These are phyloP conservation scores for Boletus tylopilopsis DNA, from an alignment of 768 basidiomycete species.

Conservation along the genomic window DNA sequence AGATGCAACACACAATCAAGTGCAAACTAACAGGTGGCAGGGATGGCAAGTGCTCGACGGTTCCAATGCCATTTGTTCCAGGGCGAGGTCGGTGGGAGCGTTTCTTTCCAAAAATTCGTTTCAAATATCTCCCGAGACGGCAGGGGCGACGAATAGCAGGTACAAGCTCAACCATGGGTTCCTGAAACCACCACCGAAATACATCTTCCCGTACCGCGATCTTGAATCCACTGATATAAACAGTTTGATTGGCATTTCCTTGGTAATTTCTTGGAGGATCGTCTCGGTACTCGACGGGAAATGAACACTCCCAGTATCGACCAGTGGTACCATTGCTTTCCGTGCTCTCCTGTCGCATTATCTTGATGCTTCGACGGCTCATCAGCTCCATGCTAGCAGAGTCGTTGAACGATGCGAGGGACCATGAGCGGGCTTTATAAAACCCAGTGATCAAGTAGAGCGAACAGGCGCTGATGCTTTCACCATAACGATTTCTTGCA, in stretches of 20 bases:
- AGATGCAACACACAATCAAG: not conserved
- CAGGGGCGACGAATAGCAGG: too few relatives aligned
- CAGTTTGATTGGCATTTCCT: not conserved
- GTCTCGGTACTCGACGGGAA: too few relatives aligned
- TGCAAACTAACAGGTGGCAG: too few relatives aligned
- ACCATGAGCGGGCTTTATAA: not conserved
- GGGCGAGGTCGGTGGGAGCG: too few relatives aligned
- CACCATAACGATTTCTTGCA: not conserved
- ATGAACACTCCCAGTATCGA: too few relatives aligned
- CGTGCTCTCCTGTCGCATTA: not conserved
- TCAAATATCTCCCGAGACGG: too few relatives aligned
- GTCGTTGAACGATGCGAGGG: not conserved
- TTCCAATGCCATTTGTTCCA: too few relatives aligned
- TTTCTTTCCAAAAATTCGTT: too few relatives aligned
- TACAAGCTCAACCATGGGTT: not conserved
- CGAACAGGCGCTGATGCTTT: not conserved
- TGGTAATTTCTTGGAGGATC: not conserved
- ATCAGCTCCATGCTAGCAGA: too few relatives aligned
- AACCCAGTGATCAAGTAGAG: constrained; percentile 4
- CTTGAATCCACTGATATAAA: constrained; percentile 1
- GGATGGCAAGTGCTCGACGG: too few relatives aligned
- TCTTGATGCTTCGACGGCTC: too few relatives aligned
- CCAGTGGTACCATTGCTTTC: not conserved
- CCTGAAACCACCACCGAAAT: not conserved
- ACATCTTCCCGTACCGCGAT: too few relatives aligned